Evolutionary conservation across 1,139 yeast species (phyloP).

Genomic region (Candida sp.): DNA sequence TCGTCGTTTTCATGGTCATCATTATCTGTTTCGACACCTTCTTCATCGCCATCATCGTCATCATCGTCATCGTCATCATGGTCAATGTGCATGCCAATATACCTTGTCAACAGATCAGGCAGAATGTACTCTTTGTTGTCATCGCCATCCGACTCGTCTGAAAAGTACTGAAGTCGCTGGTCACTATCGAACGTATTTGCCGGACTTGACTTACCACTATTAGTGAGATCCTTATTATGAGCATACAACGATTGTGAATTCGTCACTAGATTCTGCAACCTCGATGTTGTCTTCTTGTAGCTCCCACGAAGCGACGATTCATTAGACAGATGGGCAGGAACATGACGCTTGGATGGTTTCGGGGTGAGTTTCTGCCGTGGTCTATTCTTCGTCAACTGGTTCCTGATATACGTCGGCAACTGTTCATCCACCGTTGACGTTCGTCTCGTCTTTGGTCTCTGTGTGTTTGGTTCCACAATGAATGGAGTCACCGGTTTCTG

Average conservation of each 20-base stretch:
- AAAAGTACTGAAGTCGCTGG: slow-evolving; percentile 14
- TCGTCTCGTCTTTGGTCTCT: slow-evolving; percentile 22
- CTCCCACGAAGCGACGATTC: slow-evolving; percentile 8
- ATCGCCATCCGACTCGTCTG: slow-evolving; percentile 25
- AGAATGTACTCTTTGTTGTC: slow-evolving; percentile 44
- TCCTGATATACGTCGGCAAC: slow-evolving; percentile 41
- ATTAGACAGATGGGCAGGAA: slow-evolving; percentile 5
- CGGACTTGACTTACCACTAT: slow-evolving; percentile 13
- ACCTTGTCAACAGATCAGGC: slow-evolving; percentile 45
- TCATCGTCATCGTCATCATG: slow-evolving; percentile 21
- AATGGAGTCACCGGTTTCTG: neutral
- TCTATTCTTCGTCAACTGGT: slow-evolving; percentile 25
- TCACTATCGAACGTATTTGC: slow-evolving; percentile 17
- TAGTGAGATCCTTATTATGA: slow-evolving; percentile 23
- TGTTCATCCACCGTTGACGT: slow-evolving; percentile 42
- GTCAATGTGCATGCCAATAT: slow-evolving; percentile 27
- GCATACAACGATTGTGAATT: slow-evolving; percentile 45
- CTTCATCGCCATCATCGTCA: slow-evolving; percentile 20
- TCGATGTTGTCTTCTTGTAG: slow-evolving; percentile 18
- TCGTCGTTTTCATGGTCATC: slow-evolving; percentile 28
- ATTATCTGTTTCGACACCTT: slow-evolving; percentile 28
- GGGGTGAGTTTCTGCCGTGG: slow-evolving; percentile 12
- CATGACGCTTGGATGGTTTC: slow-evolving; percentile 10
- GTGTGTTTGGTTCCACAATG: neutral
- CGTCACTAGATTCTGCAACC: slow-evolving; percentile 39